Conservation (phyloP, 805 yeast species). For the Metschnikowia matae region DNA sequence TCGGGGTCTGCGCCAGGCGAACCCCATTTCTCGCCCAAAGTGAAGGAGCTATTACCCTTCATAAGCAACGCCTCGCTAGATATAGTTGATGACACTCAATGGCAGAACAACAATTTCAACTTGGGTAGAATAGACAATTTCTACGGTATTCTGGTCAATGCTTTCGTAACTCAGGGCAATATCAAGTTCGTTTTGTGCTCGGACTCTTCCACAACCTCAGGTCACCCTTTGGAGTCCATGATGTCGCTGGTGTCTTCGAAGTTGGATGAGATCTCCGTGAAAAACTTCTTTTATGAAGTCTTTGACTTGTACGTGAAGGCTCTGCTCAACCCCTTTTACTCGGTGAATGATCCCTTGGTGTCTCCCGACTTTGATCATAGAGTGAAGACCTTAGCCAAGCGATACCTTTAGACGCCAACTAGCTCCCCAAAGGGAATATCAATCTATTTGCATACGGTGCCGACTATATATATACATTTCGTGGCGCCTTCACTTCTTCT, state of each 20-base stretch:
- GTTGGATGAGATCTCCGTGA: conserved; percentile 64
- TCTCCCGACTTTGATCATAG: conserved; percentile 72
- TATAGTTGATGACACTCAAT: conserved; percentile 85
- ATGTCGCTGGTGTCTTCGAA: conserved; percentile 12
- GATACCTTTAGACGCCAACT: conserved; percentile 49
- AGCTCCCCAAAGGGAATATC: background rate
- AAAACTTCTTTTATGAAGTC: conserved; percentile 78
- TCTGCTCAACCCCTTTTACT: conserved; percentile 80
- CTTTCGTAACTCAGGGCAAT: conserved; percentile 84
- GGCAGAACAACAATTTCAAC: conserved; percentile 63
- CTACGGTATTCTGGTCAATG: conserved; percentile 78
- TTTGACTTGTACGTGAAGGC: conserved; percentile 88
- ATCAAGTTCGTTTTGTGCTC: conserved; percentile 66
- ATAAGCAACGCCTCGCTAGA: conserved; percentile 86
- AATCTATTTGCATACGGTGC: background rate
- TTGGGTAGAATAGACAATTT: conserved; percentile 80
- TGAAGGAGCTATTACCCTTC: conserved; percentile 81
- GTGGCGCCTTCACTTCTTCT: background rate
- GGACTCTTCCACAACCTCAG: conserved; percentile 27
- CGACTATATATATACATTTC: background rate
- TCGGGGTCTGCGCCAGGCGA: conserved; percentile 40
- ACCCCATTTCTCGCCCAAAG: conserved; percentile 59
- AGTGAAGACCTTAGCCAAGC: conserved; percentile 67
- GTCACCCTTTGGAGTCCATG: conserved; percentile 7
- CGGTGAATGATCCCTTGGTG: conserved; percentile 66